Conservation (phyloP, 768 basidiomycete genomes). For the Mrakia gelida region DNA sequence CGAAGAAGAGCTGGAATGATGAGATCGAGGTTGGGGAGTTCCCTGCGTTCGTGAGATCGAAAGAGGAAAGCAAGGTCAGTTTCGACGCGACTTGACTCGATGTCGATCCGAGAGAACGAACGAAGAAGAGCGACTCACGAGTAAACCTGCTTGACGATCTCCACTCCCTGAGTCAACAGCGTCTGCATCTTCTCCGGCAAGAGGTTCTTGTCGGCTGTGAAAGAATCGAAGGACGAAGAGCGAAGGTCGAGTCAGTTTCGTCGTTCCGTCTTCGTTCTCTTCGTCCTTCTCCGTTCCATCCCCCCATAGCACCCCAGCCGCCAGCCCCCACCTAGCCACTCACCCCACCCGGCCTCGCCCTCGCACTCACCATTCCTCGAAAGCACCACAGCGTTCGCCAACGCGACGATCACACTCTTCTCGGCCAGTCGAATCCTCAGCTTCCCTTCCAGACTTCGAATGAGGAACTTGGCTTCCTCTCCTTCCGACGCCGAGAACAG, state of each 20-base stretch:
- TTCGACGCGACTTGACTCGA: too few species aligned
- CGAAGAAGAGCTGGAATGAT: slow-evolving; percentile 86
- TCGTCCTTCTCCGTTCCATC: not conserved
- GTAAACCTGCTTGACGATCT: slow-evolving; percentile 81
- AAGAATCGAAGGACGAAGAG: not conserved
- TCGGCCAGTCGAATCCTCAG: slow-evolving; percentile 95
- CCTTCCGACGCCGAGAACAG: slow-evolving; percentile 87
- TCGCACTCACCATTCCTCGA: slow-evolving; percentile 57
- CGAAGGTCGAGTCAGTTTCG: slow-evolving; percentile 20
- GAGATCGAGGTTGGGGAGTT: slow-evolving; percentile 85
- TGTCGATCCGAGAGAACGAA: too few species aligned
- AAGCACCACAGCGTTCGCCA: slow-evolving; percentile 83
- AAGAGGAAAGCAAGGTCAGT: not conserved
- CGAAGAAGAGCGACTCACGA: slow-evolving; percentile 54
- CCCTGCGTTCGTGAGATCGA: slow-evolving; percentile 50
- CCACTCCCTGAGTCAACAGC: slow-evolving; percentile 70
- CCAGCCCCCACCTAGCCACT: not conserved
- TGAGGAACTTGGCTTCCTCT: slow-evolving; percentile 91
- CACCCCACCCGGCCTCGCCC: too few species aligned
- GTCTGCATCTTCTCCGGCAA: slow-evolving; percentile 65
- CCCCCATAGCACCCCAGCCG: not conserved
- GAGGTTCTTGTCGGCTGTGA: slow-evolving; percentile 66
- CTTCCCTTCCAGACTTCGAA: slow-evolving; percentile 93
- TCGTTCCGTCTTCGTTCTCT: not conserved
- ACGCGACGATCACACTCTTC: slow-evolving; percentile 86